Percentiles rank a stretch among this genome's conserved stretches.
Conservation (phyloP, 257 asterid genomes). For the Phtheirospermum japonicum region DNA sequence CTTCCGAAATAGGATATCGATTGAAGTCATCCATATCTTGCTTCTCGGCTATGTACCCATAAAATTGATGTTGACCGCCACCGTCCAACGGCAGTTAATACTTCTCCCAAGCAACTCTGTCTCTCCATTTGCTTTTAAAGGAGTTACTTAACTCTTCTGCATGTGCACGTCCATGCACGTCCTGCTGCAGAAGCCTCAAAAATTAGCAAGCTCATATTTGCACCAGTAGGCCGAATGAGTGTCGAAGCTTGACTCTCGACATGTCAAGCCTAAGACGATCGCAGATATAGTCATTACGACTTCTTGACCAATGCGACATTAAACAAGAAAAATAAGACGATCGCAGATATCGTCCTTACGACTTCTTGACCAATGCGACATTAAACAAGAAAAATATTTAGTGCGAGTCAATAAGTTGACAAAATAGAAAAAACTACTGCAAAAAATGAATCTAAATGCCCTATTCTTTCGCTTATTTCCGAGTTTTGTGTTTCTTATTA, state of each 20-base stretch:
- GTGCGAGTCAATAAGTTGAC: no score
- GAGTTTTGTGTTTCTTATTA: constrained; percentile 47
- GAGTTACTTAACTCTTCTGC: constrained; percentile 47
- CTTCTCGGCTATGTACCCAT: constrained; percentile 51
- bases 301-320: no score
- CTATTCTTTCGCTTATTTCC: constrained; percentile 43
- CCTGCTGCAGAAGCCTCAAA: constrained; percentile 60
- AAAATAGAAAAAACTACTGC: constrained; percentile 21
- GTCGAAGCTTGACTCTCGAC: constrained; percentile 38
- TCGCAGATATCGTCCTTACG: constrained; percentile 29
- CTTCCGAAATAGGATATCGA: constrained; percentile 48
- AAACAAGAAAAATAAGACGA: no score
- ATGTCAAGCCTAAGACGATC: no score
- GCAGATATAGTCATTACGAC: no score
- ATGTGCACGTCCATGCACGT: constrained; percentile 43
- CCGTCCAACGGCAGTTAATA: constrained; percentile 26
- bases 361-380: no score
- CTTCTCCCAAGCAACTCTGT: constrained; percentile 49
- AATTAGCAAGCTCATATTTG: constrained; percentile 52
- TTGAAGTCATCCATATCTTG: constrained; percentile 47
- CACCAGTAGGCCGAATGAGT: constrained; percentile 63
- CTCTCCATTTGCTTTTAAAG: constrained; percentile 39
- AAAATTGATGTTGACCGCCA: constrained; percentile 50
- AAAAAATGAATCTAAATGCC: constrained; percentile 33
- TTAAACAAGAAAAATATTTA: no score